Percentiles rank a stretch among this genome's conserved stretches.
Evolutionary conservation across 139 green algal genomes (phyloP).

Genomic region (Picochlorum sp.): DNA sequence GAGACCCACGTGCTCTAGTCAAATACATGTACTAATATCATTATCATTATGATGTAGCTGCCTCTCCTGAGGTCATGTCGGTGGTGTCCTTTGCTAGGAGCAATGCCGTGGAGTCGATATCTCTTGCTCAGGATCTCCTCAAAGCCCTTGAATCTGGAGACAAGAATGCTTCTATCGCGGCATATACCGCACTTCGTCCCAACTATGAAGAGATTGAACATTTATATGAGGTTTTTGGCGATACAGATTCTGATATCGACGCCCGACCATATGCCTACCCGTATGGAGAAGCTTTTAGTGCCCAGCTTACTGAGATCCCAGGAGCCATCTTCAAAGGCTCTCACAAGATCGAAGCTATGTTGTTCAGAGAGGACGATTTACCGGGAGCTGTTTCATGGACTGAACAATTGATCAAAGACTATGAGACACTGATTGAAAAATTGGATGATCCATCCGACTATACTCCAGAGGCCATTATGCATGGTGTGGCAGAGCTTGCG

Average conservation of each 20-base stretch:
- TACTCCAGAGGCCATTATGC: conserved; percentile 3
- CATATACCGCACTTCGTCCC: conserved; percentile 11
- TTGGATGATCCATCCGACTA: conserved; percentile 4
- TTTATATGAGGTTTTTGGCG: conserved; percentile 19
- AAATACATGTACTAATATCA: too few relatives aligned
- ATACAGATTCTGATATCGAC: conserved; percentile 24
- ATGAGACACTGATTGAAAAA: conserved; percentile 4
- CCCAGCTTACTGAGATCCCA: background rate
- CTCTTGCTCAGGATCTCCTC: conserved; percentile 7
- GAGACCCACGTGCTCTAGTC: too few relatives aligned
- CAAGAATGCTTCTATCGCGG: conserved; percentile 4
- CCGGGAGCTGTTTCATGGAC: conserved; percentile 7
- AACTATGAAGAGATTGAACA: conserved; percentile 32
- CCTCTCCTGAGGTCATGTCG: too few relatives aligned
- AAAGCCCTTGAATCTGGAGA: conserved; percentile 3
- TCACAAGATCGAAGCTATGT: conserved; percentile 22
- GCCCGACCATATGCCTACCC: conserved; percentile 12
- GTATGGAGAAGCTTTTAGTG: conserved; percentile 10
- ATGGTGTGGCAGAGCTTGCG: conserved; percentile 16
- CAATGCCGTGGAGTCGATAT: conserved; percentile 2
- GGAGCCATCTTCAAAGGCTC: conserved; percentile 18
- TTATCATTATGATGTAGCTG: too few relatives aligned
- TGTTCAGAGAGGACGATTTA: conserved; percentile 17
- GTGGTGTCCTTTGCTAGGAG: conserved; percentile 8
- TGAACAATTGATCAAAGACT: conserved; percentile 19